A percentile compares a stretch with the other conserved stretches of the same genome.
phyloP scores from a whole-genome alignment of 2,329 filamentous ascomycete species.

The Penicillium oxalicum region DNA sequence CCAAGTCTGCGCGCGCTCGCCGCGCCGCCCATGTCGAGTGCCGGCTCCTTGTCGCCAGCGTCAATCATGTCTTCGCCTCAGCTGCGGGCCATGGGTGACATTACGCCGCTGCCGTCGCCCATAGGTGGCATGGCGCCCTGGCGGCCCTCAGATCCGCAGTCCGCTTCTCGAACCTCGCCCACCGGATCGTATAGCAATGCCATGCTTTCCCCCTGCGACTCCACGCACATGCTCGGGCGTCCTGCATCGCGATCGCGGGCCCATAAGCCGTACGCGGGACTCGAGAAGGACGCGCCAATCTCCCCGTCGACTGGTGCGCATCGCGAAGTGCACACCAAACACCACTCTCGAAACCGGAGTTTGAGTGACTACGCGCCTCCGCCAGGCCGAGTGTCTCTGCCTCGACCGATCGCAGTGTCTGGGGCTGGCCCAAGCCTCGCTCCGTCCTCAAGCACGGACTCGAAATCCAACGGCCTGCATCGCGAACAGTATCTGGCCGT shows the following conservation, averaged over 20 bases:
- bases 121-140: conserved; percentile 43
- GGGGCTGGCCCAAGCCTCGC: conserved; percentile 48
- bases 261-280: conserved; percentile 38
- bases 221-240: conserved; percentile 28
- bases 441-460: conserved; percentile 42
- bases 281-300: conserved; percentile 28
- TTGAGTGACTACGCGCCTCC: conserved; percentile 79
- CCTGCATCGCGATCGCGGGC: conserved; percentile 23
- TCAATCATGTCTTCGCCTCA: conserved; percentile 68
- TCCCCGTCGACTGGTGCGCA: conserved; percentile 16
- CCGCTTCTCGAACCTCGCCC: conserved; percentile 40
- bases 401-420: conserved; percentile 68
- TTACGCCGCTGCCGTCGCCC: conserved; percentile 74
- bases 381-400: conserved; percentile 56
- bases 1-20: conserved; percentile 41
- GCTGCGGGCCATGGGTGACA: conserved; percentile 67
- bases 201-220: conserved; percentile 33
- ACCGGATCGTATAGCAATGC: conserved; percentile 35
- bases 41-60: conserved; percentile 51
- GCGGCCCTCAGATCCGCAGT: conserved; percentile 50
- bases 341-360: conserved; percentile 66
- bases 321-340: conserved; percentile 35
- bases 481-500: conserved; percentile 77
- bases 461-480: conserved; percentile 47
- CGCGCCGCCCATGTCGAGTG: conserved; percentile 33